Base-by-base conservation (phyloP, 257 asterid species). In the Nicotiana noctiflora region DNA sequence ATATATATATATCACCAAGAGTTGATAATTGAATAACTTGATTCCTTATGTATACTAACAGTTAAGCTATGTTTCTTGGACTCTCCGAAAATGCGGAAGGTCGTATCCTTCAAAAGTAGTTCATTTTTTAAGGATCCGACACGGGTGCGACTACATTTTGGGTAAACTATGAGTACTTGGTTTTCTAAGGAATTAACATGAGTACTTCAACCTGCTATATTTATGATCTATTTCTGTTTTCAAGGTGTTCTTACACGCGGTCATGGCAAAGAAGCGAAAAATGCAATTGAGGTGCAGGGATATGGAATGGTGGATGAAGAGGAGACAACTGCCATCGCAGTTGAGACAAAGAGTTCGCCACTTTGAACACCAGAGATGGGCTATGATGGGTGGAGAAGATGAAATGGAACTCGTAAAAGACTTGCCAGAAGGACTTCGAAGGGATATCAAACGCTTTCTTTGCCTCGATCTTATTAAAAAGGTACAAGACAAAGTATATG, bases 231-330 rank as follows among this genome's bases (percentile, higher is more conserved):
- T 15, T 31, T n/a, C 56, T 79, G n/a, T 37, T 51, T 11, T 18
- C 18, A 52, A 94, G 98, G 97, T 94, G 66, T 93, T 94, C 85
- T 44, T 94, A 86, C 98, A 94, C n/a, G 92, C 98, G 62, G 97
- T 94, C 53, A 93, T 94, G 98, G 95, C 97, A 5, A 91, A 91
- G 90, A 96, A 90, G 90, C 87, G 95, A 83, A 96, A 92, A 85
- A 91, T 92, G 97, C 99, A 94, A 85, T 87, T 92, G 63, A 86
- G 99, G 82, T 90, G 92, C 81, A 84, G 98, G 29, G 99, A 96
- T 83, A 89, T 96, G 96, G 99, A 96, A 80, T 92, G 99, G 99
- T 96, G 99, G 99, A 96, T 96, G 99, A 91, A 60, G 83, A 88
- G 98, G 70, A 86, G 99, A 67, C 99, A 96, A 15, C 68, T 96